Conservation (phyloP, 2,329 filamentous ascomycete genomes). For the Aspergillus tanneri region DNA sequence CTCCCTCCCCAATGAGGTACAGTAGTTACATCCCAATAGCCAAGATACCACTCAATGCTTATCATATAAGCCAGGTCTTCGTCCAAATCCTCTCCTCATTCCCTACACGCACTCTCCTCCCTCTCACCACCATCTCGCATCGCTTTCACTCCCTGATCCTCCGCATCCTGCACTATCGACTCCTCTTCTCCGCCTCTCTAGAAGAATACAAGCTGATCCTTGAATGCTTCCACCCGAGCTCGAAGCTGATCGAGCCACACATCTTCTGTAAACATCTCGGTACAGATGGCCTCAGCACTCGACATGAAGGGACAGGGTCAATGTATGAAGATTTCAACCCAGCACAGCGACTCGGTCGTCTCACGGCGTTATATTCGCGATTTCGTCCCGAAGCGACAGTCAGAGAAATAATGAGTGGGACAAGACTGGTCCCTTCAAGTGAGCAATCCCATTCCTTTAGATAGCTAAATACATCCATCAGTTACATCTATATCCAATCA, state of each 20-base stretch:
- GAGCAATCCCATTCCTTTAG: slow-evolving; percentile 2
- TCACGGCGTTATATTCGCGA: slow-evolving; percentile 64
- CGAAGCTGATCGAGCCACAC: slow-evolving; percentile 66
- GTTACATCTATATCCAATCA: no score
- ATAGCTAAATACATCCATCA: not conserved
- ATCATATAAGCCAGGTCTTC: slow-evolving; percentile 46
- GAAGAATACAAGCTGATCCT: slow-evolving; percentile 68
- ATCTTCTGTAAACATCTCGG: slow-evolving; percentile 67
- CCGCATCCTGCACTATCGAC: slow-evolving; percentile 63
- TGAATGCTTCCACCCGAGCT: slow-evolving; percentile 74
- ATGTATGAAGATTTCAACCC: slow-evolving; percentile 34
- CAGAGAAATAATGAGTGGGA: slow-evolving; percentile 29
- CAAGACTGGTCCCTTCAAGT: slow-evolving; percentile 15
- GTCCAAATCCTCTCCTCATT: slow-evolving; percentile 52
- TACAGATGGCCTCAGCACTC: slow-evolving; percentile 58
- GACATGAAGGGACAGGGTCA: slow-evolving; percentile 41
- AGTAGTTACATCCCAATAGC: not conserved
- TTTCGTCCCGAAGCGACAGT: slow-evolving; percentile 66
- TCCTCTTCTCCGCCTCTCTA: slow-evolving; percentile 59
- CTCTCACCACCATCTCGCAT: slow-evolving; percentile 58
- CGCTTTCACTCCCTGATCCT: slow-evolving; percentile 64
- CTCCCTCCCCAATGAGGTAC: slow-evolving; percentile 40
- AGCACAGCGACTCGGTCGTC: slow-evolving; percentile 41
- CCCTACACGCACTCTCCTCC: slow-evolving; percentile 54
- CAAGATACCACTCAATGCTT: not conserved